These are phyloP conservation scores for Termitomyces sp. DNA, from an alignment of 768 basidiomycete species.

Conservation along the genomic window DNA sequence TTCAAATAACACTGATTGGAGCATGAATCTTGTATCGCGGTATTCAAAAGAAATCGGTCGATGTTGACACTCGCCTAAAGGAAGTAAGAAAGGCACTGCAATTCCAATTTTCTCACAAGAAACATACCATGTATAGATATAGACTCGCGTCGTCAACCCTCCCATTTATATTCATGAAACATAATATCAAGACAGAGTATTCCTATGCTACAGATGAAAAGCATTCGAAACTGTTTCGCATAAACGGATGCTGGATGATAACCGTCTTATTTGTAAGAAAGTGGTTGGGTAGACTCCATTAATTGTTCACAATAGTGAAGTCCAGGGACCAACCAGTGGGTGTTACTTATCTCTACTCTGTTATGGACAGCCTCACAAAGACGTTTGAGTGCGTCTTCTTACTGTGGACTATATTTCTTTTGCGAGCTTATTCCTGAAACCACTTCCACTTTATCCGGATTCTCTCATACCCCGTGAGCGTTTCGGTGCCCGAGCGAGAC, in stretches of 20 bases:
- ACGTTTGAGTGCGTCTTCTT: conserved; percentile 20
- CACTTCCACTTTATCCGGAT: not conserved
- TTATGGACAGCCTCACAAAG: conserved; percentile 16
- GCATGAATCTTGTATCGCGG: too few species aligned
- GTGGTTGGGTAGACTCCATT: too few species aligned
- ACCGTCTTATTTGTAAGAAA: too few species aligned
- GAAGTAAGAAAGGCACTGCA: not conserved
- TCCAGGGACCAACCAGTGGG: not conserved
- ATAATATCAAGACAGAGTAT: not conserved
- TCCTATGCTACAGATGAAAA: not conserved
- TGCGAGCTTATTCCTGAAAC: not conserved
- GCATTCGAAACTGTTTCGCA: not conserved
- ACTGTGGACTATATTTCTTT: conserved; percentile 17
- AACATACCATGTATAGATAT: not conserved
- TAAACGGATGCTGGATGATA: not conserved
- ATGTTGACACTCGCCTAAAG: not conserved
- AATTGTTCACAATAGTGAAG: not conserved
- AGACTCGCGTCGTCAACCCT: not conserved
- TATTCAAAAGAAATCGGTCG: not conserved
- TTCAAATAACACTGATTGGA: too few species aligned
- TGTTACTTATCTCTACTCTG: conserved; percentile 1
- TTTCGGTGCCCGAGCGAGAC: not conserved
- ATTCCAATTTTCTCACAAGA: not conserved
- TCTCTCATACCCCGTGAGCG: too few species aligned
- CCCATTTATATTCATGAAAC: not conserved